Evolutionary conservation across 352 stramenopile species (phyloP), one percentile per base, ranked within the genome.

Genomic region (Globisporangium spinosum): DNA sequence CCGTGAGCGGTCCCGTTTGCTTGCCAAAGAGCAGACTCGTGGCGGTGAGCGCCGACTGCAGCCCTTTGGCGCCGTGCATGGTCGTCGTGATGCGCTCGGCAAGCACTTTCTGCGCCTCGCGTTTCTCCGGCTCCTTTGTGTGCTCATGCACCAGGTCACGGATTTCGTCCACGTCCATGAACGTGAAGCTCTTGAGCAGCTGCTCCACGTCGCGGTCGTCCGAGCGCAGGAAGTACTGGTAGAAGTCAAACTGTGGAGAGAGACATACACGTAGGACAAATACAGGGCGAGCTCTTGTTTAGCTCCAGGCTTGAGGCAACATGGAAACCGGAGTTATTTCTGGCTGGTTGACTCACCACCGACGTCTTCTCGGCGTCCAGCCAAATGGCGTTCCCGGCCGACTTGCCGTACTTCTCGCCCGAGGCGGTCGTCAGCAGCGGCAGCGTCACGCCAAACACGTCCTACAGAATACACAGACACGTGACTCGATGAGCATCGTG

Each of bases 351-450:
- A 94, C 98, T 72, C 96, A 99, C 78, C 70, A 97, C 88, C 0
- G 93, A 97, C 6, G 98, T 94, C 74, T 97, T 97, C 43, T 95
- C 85, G 2, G 83, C 69, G 75, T 99, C 98, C 15, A 99, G 79
- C 97, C 98, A 99, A 62, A 99, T 87, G 2, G 97, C 97, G 59
- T 98, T 98, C 45, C 93, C 93, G 2, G 97, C 98, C 15, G 97
- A 99, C 80, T 99, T 99, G 65, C 98, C 98, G 82, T 99, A 99
- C 79, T 99, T 99, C 70, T 98, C 97, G 61, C 98, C 98, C 55
- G 97, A 90, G 6, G 85, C 89, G 8, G 96, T 99, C 54, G 97
- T 99, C 45, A 99, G 91, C 53, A 99, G 82, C 20, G 96, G 91
- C 61, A 98, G 89, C 27, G 98, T 99, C 58, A 98, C 77, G 0